Conservation (phyloP, 176 grass and related monocot species). For the Lolium rigidum region DNA sequence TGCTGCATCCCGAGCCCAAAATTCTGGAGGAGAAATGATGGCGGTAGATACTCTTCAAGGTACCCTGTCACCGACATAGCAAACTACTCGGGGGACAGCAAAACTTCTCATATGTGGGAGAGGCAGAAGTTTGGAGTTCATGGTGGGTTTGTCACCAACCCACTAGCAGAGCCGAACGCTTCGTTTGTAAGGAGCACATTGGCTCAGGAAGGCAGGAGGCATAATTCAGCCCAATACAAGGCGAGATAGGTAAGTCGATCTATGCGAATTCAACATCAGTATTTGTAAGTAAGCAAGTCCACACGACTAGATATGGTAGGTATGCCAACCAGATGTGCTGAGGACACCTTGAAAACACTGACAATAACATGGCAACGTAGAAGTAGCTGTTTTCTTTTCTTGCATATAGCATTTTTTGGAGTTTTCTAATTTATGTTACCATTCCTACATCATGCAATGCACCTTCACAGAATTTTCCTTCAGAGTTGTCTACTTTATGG, state of each 20-base stretch:
- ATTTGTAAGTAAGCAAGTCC: constrained; percentile 1
- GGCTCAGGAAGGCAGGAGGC: constrained; percentile 53
- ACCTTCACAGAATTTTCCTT: not conserved
- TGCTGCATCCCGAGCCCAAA: constrained; percentile 92
- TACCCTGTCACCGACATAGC: constrained; percentile 54
- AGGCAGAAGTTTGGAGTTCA: constrained; percentile 66
- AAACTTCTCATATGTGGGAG: constrained; percentile 66
- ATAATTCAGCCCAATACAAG: constrained; percentile 51
- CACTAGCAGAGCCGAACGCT: constrained; percentile 71
- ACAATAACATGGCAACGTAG: constrained; percentile 32
- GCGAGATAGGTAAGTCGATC: constrained; percentile 60
- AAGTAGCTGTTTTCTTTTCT: constrained; percentile 32
- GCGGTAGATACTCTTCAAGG: constrained; percentile 63
- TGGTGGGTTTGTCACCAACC: constrained; percentile 75
- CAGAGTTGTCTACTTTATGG: constrained; percentile 19
- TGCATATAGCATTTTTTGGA: constrained; percentile 33
- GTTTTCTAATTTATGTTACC: not conserved
- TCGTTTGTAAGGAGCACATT: constrained; percentile 42
- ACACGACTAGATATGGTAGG: constrained; percentile 17
- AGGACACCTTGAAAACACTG: constrained; percentile 34
- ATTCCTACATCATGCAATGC: constrained; percentile 7
- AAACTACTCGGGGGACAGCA: constrained; percentile 55
- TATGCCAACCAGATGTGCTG: constrained; percentile 42
- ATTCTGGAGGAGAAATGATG: constrained; percentile 88
- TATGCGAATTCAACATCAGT: not conserved